A percentile compares a stretch with the other conserved stretches of the same genome.
These are phyloP conservation scores for Sutorius australiensis DNA, from an alignment of 768 basidiomycete species.

Conservation along the genomic window DNA sequence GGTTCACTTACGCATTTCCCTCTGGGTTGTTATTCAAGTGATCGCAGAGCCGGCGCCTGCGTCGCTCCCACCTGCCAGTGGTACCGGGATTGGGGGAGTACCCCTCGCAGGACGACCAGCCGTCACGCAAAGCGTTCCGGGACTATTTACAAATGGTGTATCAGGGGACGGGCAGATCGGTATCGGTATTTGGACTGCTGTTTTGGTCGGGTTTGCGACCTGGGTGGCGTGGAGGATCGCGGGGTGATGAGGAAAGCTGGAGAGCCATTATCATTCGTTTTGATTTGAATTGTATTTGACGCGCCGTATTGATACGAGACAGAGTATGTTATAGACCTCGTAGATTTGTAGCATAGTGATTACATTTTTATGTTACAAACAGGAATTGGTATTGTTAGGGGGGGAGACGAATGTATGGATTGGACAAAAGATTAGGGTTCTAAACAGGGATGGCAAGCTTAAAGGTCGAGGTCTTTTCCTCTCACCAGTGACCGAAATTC, in stretches of 20 bases:
- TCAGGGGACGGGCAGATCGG: slow-evolving; percentile 7
- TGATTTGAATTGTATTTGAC: not conserved
- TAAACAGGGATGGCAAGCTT: not conserved
- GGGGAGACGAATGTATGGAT: not conserved
- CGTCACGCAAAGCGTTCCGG: slow-evolving; percentile 8
- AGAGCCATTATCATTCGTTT: not conserved
- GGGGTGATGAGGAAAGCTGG: slow-evolving; percentile 2
- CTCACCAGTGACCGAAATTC: not conserved
- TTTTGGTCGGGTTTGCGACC: slow-evolving; percentile 8
- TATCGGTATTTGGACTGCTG: slow-evolving; percentile 18
- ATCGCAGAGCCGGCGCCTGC: slow-evolving; percentile 41
- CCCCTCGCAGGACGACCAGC: slow-evolving; percentile 25
- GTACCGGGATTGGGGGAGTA: slow-evolving; percentile 28
- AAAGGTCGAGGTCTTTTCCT: too few species aligned
- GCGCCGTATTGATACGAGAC: slow-evolving; percentile 4
- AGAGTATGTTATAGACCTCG: not conserved
- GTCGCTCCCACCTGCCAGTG: slow-evolving; percentile 18
- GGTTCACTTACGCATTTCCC: not conserved
- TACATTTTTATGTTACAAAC: not conserved
- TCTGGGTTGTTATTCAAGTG: slow-evolving; percentile 24
- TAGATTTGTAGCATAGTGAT: slow-evolving; percentile 10
- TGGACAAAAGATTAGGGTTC: not conserved
- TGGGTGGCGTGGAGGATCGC: slow-evolving; percentile 20
- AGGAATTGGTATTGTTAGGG: not conserved
- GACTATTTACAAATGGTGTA: slow-evolving; percentile 14